Evolutionary conservation across 108 stramenopile species (phyloP).

Genomic region (Halocafeteria seosinensis): DNA sequence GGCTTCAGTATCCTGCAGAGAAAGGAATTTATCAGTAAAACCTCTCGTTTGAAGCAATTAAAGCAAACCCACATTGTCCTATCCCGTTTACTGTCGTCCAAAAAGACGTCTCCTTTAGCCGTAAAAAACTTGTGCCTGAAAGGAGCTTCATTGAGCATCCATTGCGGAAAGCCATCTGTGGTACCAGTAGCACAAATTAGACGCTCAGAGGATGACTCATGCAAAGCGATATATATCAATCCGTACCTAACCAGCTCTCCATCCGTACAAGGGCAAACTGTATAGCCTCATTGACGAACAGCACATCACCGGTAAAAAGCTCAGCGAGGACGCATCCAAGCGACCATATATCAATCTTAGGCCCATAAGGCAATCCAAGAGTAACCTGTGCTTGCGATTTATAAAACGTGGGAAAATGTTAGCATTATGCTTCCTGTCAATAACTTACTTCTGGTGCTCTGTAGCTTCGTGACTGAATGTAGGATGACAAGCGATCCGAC

Average conservation of each 20-base stretch:
- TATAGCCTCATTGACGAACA: slow-evolving; percentile 15
- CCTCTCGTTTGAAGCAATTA: too few relatives aligned
- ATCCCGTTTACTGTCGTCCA: too few relatives aligned
- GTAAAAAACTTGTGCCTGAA: background rate
- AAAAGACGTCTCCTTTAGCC: background rate
- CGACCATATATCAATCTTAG: slow-evolving; percentile 33
- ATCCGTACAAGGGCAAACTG: background rate
- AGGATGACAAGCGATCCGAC: slow-evolving; percentile 76
- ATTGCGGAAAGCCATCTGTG: too few relatives aligned
- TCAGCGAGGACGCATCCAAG: slow-evolving; percentile 39
- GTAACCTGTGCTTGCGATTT: too few relatives aligned
- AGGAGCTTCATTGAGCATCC: background rate
- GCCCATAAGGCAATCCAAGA: slow-evolving; percentile 29
- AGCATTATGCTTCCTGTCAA: too few relatives aligned
- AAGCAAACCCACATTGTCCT: too few relatives aligned
- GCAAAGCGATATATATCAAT: too few relatives aligned
- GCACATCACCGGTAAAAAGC: slow-evolving; percentile 32
- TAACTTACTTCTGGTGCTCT: slow-evolving; percentile 98
- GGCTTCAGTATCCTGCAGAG: background rate
- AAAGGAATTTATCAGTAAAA: too few relatives aligned
- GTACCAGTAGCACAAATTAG: too few relatives aligned
- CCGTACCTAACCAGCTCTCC: too few relatives aligned
- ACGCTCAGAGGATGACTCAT: too few relatives aligned
- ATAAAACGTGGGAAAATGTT: too few relatives aligned
- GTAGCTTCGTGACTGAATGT: slow-evolving; percentile 83